Base-by-base conservation (phyloP, 306 rosid species). In the Cucurbita pepo region DNA sequence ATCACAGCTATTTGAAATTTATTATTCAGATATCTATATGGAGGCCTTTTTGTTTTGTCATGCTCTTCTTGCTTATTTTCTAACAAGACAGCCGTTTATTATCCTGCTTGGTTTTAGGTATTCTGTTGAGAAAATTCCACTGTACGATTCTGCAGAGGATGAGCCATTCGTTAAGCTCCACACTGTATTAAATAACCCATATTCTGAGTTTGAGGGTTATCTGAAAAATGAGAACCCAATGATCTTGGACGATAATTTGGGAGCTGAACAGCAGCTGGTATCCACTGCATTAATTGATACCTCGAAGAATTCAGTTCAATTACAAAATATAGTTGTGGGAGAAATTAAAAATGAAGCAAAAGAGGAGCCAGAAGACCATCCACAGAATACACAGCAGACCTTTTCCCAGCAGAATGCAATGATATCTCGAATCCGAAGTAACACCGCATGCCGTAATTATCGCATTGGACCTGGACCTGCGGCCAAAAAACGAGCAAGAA, bases 101-200 rank as follows among this genome's bases (percentile, higher is more conserved):
- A 58, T 22, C 19, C 57, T 66, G 75, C 65, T 78, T 84, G 81
- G 59, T 71, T 77, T 62, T 79, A 88, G 98, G 88, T 94, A 94
- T 78, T 88, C 94, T 19, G 93, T 94, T 63, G 98, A 94, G 83
- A 94, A 90, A 83, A 90, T 94, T 78, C 98, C 97, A 4, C 82
- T 92, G 10, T 92, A 92, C 76, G 97, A 92, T 84, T 92, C 97
- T 43, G 96, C 90, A 5, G 97, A 89, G 88, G 97, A 92, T 85
- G 97, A 92, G 67, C 89, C 84, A 16, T 71, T 60, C 67, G 75
- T 82, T 12, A 84, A 79, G 79, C 76, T 81, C 74, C 76, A 76
- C 30, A 80, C 78, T 55, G 72, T 54, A 57, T 34, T 76, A 8
- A 76, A 73, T 67, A 65, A 80, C 48, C 64, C 80, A 19, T 80